Percentiles rank a stretch among this genome's conserved stretches.
These are phyloP conservation scores for Trametes punicea DNA, from an alignment of 768 basidiomycete genomes.

Conservation along the genomic window DNA sequence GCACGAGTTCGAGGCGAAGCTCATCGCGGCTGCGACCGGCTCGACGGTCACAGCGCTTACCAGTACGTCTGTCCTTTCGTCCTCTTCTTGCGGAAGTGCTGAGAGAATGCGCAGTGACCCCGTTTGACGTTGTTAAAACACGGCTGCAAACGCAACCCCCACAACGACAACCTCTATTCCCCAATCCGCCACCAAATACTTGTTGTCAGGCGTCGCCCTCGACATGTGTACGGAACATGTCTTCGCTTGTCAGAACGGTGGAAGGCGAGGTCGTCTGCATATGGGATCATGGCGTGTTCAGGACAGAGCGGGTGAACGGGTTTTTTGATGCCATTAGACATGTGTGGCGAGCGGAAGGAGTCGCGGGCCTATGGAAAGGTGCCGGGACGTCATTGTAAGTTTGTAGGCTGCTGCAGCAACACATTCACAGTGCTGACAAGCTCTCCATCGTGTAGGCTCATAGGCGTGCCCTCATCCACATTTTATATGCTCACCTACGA, in stretches of 20 bases:
- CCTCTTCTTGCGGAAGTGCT: background rate
- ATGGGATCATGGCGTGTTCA: constrained; percentile 71
- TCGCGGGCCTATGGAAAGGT: constrained; percentile 92
- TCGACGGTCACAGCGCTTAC: constrained; percentile 80
- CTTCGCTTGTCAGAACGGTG: constrained; percentile 57
- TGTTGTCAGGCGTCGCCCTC: constrained; percentile 66
- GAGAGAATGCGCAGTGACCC: constrained; percentile 71
- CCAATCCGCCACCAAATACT: constrained; percentile 48
- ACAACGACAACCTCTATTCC: constrained; percentile 40
- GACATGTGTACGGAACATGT: constrained; percentile 73
- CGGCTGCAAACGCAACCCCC: constrained; percentile 90
- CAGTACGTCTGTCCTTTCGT: constrained; percentile 44
- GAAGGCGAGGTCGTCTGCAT: constrained; percentile 71
- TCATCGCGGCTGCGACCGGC: constrained; percentile 75
- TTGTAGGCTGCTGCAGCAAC: background rate
- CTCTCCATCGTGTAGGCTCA: constrained; percentile 60
- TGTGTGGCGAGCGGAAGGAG: constrained; percentile 78
- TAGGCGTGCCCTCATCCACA: constrained; percentile 89
- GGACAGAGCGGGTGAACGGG: constrained; percentile 72
- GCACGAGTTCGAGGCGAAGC: constrained; percentile 76
- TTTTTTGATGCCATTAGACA: constrained; percentile 82
- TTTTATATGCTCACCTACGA: constrained; percentile 97
- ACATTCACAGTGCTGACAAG: background rate
- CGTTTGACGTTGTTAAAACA: constrained; percentile 98
- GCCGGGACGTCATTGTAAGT: constrained; percentile 85